phyloP scores from a whole-genome alignment of 2,329 filamentous ascomycete species.

The Ceratocystis huliohia region DNA sequence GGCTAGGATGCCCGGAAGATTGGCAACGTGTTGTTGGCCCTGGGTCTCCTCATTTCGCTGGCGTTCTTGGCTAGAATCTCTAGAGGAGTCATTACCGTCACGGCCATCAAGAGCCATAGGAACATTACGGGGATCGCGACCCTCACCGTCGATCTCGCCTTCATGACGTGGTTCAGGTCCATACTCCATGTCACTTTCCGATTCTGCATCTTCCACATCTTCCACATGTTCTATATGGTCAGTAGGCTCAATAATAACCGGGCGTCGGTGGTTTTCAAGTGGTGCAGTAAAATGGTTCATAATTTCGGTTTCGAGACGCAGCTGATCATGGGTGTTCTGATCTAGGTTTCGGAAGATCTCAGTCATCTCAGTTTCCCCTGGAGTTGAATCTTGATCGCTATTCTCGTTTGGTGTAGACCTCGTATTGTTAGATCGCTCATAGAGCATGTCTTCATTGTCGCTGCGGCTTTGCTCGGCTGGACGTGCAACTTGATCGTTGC shows the following conservation, averaged over 20 bases:
- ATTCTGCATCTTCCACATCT: constrained; percentile 13
- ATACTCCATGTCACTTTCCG: constrained; percentile 21
- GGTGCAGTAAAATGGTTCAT: background rate
- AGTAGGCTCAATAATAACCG: background rate
- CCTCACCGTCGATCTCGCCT: constrained; percentile 16
- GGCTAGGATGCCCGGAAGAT: constrained; percentile 30
- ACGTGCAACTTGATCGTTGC: background rate
- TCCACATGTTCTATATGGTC: constrained; percentile 19
- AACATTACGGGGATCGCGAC: background rate
- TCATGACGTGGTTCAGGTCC: constrained; percentile 11
- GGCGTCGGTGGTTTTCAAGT: background rate
- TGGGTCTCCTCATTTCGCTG: background rate
- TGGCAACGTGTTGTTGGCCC: constrained; percentile 6
- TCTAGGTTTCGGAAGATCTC: background rate
- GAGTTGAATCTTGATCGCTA: background rate
- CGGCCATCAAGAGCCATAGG: background rate
- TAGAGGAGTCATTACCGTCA: background rate
- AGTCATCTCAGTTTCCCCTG: background rate
- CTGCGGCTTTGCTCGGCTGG: background rate
- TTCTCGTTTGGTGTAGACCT: background rate
- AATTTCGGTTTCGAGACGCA: background rate
- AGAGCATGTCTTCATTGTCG: constrained; percentile 3
- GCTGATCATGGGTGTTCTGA: background rate
- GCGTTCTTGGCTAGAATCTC: background rate
- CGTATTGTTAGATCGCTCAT: constrained; percentile 4